A percentile compares a stretch with the other conserved stretches of the same genome.
These are phyloP conservation scores for Aspergillus ochraceus DNA, from an alignment of 2,329 filamentous ascomycete genomes.

Conservation along the genomic window DNA sequence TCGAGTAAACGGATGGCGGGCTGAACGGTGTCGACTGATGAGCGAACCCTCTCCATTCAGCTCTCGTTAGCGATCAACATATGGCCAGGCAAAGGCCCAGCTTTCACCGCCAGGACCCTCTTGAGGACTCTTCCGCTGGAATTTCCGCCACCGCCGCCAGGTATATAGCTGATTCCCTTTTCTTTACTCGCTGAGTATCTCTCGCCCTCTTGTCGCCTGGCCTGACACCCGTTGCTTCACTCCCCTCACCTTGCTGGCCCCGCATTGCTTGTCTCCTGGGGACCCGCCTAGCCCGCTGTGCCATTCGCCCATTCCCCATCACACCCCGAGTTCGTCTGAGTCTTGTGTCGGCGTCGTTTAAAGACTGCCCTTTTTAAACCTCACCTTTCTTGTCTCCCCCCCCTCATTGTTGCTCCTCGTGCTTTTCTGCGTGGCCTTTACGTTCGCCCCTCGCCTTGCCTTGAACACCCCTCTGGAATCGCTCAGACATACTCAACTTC, in stretches of 20 bases:
- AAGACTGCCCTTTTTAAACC: not conserved
- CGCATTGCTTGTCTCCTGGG: slow-evolving; percentile 6
- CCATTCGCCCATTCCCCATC: not conserved
- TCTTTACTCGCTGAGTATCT: slow-evolving; percentile 10
- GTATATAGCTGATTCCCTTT: slow-evolving; percentile 33
- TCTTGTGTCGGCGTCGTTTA: not conserved
- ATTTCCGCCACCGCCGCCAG: slow-evolving; percentile 33
- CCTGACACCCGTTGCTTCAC: not conserved
- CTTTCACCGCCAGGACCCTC: slow-evolving; percentile 44
- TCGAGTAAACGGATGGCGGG: slow-evolving; percentile 43
- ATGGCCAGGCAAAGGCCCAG: slow-evolving; percentile 50
- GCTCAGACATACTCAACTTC: slow-evolving; percentile 49
- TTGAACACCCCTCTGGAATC: slow-evolving; percentile 11
- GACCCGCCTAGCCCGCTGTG: slow-evolving; percentile 1
- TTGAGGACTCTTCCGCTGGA: slow-evolving; percentile 41
- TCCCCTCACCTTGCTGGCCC: slow-evolving; percentile 6
- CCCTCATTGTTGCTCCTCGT: not conserved
- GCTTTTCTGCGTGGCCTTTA: not conserved
- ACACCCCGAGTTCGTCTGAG: not conserved
- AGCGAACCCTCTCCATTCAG: slow-evolving; percentile 32
- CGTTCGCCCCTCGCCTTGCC: slow-evolving; percentile 7
- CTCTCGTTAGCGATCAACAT: slow-evolving; percentile 39
- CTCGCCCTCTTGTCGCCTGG: slow-evolving; percentile 2
- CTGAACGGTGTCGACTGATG: slow-evolving; percentile 37
- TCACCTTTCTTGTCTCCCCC: not conserved